Percentiles rank a stretch among this genome's conserved stretches.
Conservation (phyloP, 208 protist genomes). For the Trypanosoma congolense region DNA sequence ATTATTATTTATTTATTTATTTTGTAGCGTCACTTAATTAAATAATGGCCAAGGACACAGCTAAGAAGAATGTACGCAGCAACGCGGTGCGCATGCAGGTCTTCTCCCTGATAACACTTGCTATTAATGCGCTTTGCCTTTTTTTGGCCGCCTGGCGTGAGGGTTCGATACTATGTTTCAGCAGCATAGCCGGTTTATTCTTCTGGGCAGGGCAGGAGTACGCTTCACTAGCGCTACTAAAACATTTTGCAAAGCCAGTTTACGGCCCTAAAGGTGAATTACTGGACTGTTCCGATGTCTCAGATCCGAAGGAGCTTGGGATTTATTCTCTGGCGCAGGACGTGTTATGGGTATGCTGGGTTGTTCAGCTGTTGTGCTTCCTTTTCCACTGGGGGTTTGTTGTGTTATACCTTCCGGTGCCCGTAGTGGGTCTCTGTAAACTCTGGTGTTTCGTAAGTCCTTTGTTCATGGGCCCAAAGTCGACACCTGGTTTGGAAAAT, state of each 20-base stretch:
- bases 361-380: constrained; percentile 67
- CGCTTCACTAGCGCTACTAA: constrained; percentile 39
- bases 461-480: constrained; percentile 27
- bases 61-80: constrained; percentile 71
- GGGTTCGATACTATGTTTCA: constrained; percentile 46
- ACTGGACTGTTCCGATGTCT: constrained; percentile 66
- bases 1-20: constrained; percentile 19
- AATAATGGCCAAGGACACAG: constrained; percentile 81
- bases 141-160: constrained; percentile 51
- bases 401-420: constrained; percentile 86
- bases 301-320: constrained; percentile 74
- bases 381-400: constrained; percentile 63
- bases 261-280: constrained; percentile 51
- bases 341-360: constrained; percentile 86
- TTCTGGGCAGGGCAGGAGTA: constrained; percentile 86
- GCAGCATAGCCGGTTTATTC: constrained; percentile 43
- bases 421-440: constrained; percentile 69
- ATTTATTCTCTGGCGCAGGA: constrained; percentile 82
- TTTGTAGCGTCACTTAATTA: constrained; percentile 9
- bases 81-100: constrained; percentile 68
- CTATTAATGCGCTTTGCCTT: constrained; percentile 63
- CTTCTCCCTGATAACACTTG: constrained; percentile 60
- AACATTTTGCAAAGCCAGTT: constrained; percentile 45
- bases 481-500: constrained; percentile 19
- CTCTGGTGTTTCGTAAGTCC: constrained; percentile 35